These are phyloP conservation scores for Rosa lucieae DNA, from an alignment of 306 rosid genomes.

Conservation along the genomic window DNA sequence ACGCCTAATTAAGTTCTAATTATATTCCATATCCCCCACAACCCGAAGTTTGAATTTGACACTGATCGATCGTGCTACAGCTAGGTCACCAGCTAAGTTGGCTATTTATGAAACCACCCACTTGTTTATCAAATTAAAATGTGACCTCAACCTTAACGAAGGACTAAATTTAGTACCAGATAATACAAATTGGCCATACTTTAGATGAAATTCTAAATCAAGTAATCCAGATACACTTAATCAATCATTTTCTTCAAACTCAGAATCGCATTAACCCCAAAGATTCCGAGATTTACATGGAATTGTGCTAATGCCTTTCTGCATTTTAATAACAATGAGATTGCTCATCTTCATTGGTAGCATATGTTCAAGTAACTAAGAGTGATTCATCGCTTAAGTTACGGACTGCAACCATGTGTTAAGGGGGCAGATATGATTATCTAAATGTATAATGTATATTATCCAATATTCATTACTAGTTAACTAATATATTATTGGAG, in stretches of 20 bases:
- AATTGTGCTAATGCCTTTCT: neutral
- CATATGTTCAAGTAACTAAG: neutral
- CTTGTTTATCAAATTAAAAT: neutral
- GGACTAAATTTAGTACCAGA: neutral
- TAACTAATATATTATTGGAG: too few relatives aligned
- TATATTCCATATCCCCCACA: neutral
- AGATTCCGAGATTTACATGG: neutral
- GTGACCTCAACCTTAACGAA: neutral
- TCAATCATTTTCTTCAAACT: neutral
- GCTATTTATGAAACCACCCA: slow-evolving; percentile 10
- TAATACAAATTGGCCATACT: neutral
- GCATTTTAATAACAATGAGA: slow-evolving; percentile 2
- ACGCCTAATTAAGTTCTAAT: slow-evolving; percentile 8
- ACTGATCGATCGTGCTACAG: slow-evolving; percentile 10
- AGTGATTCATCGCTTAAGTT: neutral
- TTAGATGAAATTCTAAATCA: neutral
- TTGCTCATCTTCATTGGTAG: neutral
- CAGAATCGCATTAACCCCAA: neutral
- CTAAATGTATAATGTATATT: neutral
- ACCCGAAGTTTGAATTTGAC: slow-evolving; percentile 4
- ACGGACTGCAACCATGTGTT: neutral
- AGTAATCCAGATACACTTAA: neutral
- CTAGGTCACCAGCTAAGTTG: slow-evolving; percentile 8
- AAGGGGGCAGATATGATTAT: neutral
- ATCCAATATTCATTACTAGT: neutral